Evolutionary conservation across 2,329 filamentous ascomycete species (phyloP).

Genomic region (Fusarium graminum): DNA sequence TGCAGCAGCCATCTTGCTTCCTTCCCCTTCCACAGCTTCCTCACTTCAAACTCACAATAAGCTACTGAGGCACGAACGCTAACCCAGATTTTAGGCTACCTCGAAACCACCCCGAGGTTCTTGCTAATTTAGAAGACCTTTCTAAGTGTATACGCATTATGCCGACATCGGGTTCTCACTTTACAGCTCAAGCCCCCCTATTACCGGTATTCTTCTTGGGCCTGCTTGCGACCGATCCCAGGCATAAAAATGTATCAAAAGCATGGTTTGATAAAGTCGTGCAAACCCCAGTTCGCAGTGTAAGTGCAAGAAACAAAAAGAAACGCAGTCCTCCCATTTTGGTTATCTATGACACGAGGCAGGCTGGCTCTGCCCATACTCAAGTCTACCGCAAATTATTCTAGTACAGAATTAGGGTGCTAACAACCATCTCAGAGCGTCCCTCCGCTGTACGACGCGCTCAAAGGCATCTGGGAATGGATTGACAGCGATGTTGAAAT

Average conservation of each 20-base stretch:
- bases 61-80: conserved; percentile 12
- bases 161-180: conserved; percentile 57
- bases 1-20: conserved; percentile 1
- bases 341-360: conserved; percentile 27
- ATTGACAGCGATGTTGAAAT: conserved; percentile 49
- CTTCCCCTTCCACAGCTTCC: background rate
- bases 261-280: conserved; percentile 57
- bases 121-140: conserved; percentile 52
- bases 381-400: conserved; percentile 33
- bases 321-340: conserved; percentile 26
- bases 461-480: conserved; percentile 55
- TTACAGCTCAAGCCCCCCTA: conserved; percentile 59
- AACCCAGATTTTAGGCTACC: conserved; percentile 50
- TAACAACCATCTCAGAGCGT: conserved; percentile 54
- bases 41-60: background rate
- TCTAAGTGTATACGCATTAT: conserved; percentile 56
- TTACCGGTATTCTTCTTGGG: conserved; percentile 59
- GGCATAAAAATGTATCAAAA: conserved; percentile 50
- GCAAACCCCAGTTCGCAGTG: conserved; percentile 55
- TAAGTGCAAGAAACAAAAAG: conserved; percentile 47
- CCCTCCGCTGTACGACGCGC: conserved; percentile 54
- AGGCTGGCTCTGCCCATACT: conserved; percentile 44
- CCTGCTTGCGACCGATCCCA: conserved; percentile 50
- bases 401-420: conserved; percentile 41
- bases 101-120: conserved; percentile 54